Evolutionary conservation across 768 basidiomycete species (phyloP).

Genomic region (Pleurotus djamor): DNA sequence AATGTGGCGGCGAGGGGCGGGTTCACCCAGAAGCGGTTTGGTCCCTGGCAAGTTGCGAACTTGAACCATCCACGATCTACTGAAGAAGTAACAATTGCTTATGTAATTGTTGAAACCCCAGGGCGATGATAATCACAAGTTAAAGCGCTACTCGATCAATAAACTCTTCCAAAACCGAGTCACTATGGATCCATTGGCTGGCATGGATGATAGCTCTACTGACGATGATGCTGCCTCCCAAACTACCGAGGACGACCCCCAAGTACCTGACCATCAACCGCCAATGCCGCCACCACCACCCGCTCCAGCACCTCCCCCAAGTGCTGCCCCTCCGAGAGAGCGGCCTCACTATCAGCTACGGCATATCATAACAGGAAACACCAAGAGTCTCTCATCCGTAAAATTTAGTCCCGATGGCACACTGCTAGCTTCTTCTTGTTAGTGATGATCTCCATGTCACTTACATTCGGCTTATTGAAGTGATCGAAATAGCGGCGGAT

Average conservation of each 20-base stretch:
- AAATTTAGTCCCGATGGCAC: constrained; percentile 92
- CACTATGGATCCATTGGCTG: constrained; percentile 40
- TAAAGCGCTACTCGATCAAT: too few species aligned
- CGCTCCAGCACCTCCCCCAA: constrained; percentile 24
- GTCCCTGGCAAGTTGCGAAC: not conserved
- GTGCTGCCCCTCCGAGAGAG: constrained; percentile 34
- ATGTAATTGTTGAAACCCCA: too few species aligned
- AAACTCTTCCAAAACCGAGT: too few species aligned
- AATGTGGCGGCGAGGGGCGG: not conserved
- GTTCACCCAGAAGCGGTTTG: not conserved
- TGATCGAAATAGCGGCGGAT: constrained; percentile 57
- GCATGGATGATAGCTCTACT: constrained; percentile 50
- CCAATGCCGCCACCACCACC: constrained; percentile 33
- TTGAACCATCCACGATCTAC: too few species aligned
- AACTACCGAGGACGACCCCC: constrained; percentile 83
- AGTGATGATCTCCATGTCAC: constrained; percentile 21
- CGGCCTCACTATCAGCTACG: constrained; percentile 69
- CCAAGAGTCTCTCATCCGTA: constrained; percentile 80
- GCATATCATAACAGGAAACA: constrained; percentile 75
- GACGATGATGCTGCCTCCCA: constrained; percentile 73
- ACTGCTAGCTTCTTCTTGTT: constrained; percentile 85
- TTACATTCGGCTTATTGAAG: constrained; percentile 7
- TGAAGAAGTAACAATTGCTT: too few species aligned
- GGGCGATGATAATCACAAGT: too few species aligned
- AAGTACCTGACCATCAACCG: constrained; percentile 61